Percentiles rank a stretch among this genome's conserved stretches.
phyloP scores from a whole-genome alignment of 2,329 filamentous ascomycete species.

The Cercospora zeina region DNA sequence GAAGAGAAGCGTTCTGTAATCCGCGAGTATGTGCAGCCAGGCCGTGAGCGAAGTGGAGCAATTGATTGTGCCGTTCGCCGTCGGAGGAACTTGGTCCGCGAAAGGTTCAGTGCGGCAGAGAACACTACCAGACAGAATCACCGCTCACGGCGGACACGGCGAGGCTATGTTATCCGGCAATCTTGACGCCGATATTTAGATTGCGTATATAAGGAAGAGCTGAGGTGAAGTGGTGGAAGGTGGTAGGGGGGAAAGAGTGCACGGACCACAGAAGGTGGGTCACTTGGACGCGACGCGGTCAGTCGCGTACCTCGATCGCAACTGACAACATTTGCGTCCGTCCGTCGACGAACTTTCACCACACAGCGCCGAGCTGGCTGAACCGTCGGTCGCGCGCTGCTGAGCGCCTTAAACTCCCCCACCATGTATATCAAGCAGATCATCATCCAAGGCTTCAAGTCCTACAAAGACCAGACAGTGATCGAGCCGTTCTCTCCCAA shows the following conservation, averaged over 20 bases:
- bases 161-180: not conserved
- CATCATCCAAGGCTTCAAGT: constrained; percentile 98
- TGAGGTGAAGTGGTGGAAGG: not conserved
- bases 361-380: constrained; percentile 5
- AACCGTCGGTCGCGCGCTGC: not conserved
- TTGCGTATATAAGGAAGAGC: not conserved
- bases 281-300: constrained; percentile 3
- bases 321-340: not conserved
- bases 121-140: not conserved
- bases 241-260: not conserved
- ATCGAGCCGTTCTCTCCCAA: constrained; percentile 98
- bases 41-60: not conserved
- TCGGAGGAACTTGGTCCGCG: not conserved
- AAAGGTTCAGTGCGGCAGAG: not conserved
- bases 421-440: constrained; percentile 99
- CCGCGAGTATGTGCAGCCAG: not conserved
- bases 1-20: not conserved
- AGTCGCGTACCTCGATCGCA: constrained; percentile 6
- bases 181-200: no score
- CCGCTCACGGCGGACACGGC: not conserved
- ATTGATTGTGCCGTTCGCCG: constrained; percentile 1
- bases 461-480: constrained; percentile 97
- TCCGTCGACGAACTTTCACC: not conserved
- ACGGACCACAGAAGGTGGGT: constrained; percentile 1
- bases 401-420: constrained; percentile 12